A percentile compares a stretch with the other conserved stretches of the same genome.
phyloP scores from a whole-genome alignment of 1,284 basidiomycete genomes.

The Retiboletus fuscus region DNA sequence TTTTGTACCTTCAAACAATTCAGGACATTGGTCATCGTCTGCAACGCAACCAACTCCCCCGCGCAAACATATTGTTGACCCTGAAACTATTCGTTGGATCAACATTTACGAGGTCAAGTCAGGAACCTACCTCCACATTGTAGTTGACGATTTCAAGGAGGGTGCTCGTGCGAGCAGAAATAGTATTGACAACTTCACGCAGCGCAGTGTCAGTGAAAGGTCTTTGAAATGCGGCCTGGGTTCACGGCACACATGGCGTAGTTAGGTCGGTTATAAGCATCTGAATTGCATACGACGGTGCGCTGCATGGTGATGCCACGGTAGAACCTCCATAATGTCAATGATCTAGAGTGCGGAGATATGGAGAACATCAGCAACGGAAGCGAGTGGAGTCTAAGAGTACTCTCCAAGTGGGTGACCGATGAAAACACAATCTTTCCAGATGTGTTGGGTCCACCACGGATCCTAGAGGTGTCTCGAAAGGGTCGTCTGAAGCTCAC shows the following conservation, averaged over 20 bases:
- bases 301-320: conserved; percentile 99
- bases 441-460: too few relatives aligned
- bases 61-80: conserved; percentile 98
- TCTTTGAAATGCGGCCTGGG: conserved; percentile 92
- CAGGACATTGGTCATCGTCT: conserved; percentile 94
- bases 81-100: conserved; percentile 52
- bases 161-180: conserved; percentile 80
- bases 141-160: conserved; percentile 97
- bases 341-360: conserved; percentile 97
- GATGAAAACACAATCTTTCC: conserved; percentile 89
- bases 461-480: too few relatives aligned
- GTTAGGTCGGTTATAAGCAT: conserved; percentile 91
- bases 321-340: conserved; percentile 98
- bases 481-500: too few relatives aligned
- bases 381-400: conserved; percentile 93
- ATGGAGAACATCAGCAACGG: conserved; percentile 94
- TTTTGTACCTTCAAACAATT: conserved; percentile 97
- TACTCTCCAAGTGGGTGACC: conserved; percentile 99
- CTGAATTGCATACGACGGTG: conserved; percentile 95
- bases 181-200: conserved; percentile 94
- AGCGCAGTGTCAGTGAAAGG: conserved; percentile 94
- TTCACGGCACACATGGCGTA: conserved; percentile 99
- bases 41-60: conserved; percentile 92
- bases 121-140: conserved; percentile 85
- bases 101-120: conserved; percentile 2